A percentile compares a stretch with the other conserved stretches of the same genome.
Evolutionary conservation across 345 rosid genomes (phyloP).

Genomic region (Euclidium syriacum): DNA sequence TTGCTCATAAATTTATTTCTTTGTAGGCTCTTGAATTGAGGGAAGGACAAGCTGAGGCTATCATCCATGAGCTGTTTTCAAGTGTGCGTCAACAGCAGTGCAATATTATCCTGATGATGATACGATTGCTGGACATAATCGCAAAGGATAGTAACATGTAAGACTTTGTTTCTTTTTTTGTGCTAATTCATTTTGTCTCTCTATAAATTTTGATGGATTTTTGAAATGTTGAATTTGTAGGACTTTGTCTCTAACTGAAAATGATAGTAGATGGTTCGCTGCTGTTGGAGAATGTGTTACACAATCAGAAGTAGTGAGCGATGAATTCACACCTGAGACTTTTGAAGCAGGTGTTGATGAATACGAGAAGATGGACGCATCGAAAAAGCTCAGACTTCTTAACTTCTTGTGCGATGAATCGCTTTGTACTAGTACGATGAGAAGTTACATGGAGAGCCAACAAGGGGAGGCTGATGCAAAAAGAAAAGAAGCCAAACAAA

Average conservation of each 20-base stretch:
- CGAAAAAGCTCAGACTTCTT: slow-evolving; percentile 47
- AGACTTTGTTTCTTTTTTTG: not conserved
- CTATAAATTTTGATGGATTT: slow-evolving; percentile 13
- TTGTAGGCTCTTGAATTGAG: slow-evolving; percentile 58
- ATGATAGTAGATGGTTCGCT: slow-evolving; percentile 46
- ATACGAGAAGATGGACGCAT: slow-evolving; percentile 38
- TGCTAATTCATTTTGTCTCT: slow-evolving; percentile 1
- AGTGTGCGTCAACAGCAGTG: slow-evolving; percentile 44
- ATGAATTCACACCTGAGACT: slow-evolving; percentile 30
- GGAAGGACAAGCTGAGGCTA: slow-evolving; percentile 62
- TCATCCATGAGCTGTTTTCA: slow-evolving; percentile 47
- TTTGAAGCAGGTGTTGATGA: slow-evolving; percentile 35
- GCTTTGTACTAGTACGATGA: too few relatives aligned
- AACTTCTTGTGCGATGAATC: too few relatives aligned
- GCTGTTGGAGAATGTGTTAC: slow-evolving; percentile 39
- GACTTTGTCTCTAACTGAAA: slow-evolving; percentile 40
- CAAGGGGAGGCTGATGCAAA: too few relatives aligned
- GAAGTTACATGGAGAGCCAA: too few relatives aligned
- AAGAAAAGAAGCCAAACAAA: too few relatives aligned
- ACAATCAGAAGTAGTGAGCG: slow-evolving; percentile 28
- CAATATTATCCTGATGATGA: slow-evolving; percentile 45
- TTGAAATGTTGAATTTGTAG: slow-evolving; percentile 18
- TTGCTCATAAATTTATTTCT: not conserved
- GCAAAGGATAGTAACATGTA: slow-evolving; percentile 53
- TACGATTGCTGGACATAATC: slow-evolving; percentile 47